Base-by-base conservation (phyloP, 2,329 filamentous ascomycete genomes). In the Aspergillus sp. region DNA sequence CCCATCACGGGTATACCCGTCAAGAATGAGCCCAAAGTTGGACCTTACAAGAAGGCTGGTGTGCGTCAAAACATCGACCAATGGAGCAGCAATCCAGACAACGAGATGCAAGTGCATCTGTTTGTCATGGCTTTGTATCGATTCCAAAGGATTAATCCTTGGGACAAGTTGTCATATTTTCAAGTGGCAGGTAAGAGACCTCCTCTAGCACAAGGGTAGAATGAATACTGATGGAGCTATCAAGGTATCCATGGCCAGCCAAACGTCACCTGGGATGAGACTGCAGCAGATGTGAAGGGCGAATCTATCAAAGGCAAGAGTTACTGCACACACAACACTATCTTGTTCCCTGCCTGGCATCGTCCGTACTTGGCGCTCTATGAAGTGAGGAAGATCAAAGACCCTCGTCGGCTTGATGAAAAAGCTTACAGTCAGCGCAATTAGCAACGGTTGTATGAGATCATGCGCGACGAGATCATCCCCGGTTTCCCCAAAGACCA, bases 331-430 rank as follows among this genome's bases (percentile, higher is more conserved):
- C 89, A 95, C 65, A 78, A 75, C 31, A 86, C 85, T 5, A 79
- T 85, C 40, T 70, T 93, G 10, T 93, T 95, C 61, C 80, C 85
- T 27, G 78, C 83, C 35, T 94, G 89, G 89, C 89, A 95, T 71
- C 79, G 89, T 37, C 85, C 88, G 1, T 94, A 91, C 63, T 71
- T 93, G 44, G 71, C 76, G 5, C 65, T 85, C 5, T 82, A 69
- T 47, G 74, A 85, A 69, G 77, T 56, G 38, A 33, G 35, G 41
- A 7, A 27, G 8, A 19, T 9, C 2, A 19, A 26, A 9, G 27
- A 7, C 11, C 11, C 8, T 12, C 27, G 6, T 28, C 36, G 12
- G 2, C 11, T 7, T 8, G 7, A 38, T 38, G 27, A 7, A 10
- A 5, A 7, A n/a, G 10, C 32, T 33, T 33, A 10, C 10, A 10